Evolutionary conservation across 306 rosid genomes (phyloP).

Genomic region (Prunus campanulata): DNA sequence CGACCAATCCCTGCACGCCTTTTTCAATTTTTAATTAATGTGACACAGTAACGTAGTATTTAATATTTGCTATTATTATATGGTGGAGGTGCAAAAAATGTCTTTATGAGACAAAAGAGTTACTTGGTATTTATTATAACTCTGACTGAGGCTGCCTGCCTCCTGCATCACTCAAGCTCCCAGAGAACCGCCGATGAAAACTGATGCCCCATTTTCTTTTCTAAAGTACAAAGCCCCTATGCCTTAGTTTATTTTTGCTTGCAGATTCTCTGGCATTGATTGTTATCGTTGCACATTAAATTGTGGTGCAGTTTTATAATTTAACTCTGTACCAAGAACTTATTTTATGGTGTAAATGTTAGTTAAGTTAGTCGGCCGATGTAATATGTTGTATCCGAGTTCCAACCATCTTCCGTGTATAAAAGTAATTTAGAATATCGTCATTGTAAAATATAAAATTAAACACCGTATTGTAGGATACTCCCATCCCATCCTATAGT

Average conservation of each 20-base stretch:
- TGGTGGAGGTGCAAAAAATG: background rate
- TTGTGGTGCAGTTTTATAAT: background rate
- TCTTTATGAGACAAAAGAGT: background rate
- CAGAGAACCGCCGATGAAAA: background rate
- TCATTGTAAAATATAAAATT: no score
- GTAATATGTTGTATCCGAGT: no score
- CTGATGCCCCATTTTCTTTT: background rate
- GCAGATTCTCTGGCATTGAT: background rate
- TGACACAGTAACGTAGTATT: background rate
- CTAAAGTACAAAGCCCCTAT: background rate
- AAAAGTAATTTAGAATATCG: no score
- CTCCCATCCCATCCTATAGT: no score
- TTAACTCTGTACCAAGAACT: no score
- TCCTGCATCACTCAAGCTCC: background rate
- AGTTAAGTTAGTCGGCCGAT: no score
- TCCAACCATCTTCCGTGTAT: accelerated
- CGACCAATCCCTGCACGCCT: background rate
- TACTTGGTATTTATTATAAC: background rate
- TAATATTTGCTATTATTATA: background rate
- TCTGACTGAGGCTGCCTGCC: background rate
- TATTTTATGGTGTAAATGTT: no score
- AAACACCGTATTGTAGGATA: no score
- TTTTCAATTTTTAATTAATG: background rate
- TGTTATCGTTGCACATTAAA: background rate
- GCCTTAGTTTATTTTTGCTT: background rate